Evolutionary conservation across 805 yeast genomes (phyloP).

Genomic region (Kluyveromyces starmeri): DNA sequence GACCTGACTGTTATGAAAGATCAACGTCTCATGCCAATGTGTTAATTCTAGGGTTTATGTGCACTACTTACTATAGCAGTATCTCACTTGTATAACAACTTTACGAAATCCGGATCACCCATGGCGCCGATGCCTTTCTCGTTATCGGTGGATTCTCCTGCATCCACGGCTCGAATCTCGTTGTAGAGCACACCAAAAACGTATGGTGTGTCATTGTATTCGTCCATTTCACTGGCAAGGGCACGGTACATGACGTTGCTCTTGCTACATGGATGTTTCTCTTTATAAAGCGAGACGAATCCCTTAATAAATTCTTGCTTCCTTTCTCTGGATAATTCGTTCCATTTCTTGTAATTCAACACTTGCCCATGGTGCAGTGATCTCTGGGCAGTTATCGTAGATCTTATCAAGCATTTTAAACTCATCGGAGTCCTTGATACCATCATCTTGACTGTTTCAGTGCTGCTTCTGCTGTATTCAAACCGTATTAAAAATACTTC

Average conservation of each 20-base stretch:
- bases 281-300: conserved; percentile 26
- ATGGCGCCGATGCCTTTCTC: conserved; percentile 15
- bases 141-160: conserved; percentile 15
- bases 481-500: too few species aligned
- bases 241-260: conserved; percentile 30
- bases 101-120: conserved; percentile 18
- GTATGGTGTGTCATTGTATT: conserved; percentile 30
- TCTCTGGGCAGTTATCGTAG: too few species aligned
- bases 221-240: conserved; percentile 32
- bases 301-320: conserved; percentile 24
- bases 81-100: conserved; percentile 10
- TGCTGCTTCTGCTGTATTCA: too few species aligned
- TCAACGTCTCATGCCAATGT: too few species aligned
- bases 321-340: conserved; percentile 17
- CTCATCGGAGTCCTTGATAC: too few species aligned
- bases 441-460: too few species aligned
- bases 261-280: conserved; percentile 29
- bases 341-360: conserved; percentile 29
- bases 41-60: too few species aligned
- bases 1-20: conserved; percentile 16
- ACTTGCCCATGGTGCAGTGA: too few species aligned
- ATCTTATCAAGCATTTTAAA: too few species aligned
- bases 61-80: too few species aligned
- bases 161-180: conserved; percentile 22
- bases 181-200: conserved; percentile 33